phyloP scores from a whole-genome alignment of 345 rosid species.

The Lumnitzera littorea region DNA sequence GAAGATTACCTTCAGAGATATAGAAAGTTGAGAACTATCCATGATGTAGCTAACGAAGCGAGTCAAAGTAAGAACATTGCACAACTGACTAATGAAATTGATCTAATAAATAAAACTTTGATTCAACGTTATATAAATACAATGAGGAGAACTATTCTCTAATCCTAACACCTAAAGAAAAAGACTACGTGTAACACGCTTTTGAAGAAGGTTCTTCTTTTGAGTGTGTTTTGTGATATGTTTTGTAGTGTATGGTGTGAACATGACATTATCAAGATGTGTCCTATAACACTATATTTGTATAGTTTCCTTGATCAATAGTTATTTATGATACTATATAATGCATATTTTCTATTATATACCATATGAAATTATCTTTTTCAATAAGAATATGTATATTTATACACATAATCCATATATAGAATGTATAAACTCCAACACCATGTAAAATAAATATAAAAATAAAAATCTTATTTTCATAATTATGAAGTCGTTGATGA shows the following conservation, averaged over 20 bases:
- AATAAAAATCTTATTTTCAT: too few relatives aligned
- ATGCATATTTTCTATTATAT: too few relatives aligned
- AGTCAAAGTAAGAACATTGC: conserved; percentile 36
- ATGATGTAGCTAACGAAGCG: conserved; percentile 39
- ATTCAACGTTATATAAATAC: conserved; percentile 38
- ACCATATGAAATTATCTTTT: too few relatives aligned
- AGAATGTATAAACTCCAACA: too few relatives aligned
- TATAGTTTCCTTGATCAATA: too few relatives aligned
- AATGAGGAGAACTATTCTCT: conserved; percentile 53
- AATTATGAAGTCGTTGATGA: too few relatives aligned
- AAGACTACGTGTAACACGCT: conserved; percentile 47
- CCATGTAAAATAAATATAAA: too few relatives aligned
- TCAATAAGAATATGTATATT: too few relatives aligned
- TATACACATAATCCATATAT: too few relatives aligned
- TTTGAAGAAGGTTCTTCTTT: conserved; percentile 51
- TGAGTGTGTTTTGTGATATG: not conserved
- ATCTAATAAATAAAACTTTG: conserved; percentile 51
- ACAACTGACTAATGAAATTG: conserved; percentile 43
- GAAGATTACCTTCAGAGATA: conserved; percentile 55
- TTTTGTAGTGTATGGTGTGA: not conserved
- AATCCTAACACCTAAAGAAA: conserved; percentile 60
- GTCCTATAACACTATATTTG: too few relatives aligned
- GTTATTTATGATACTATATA: too few relatives aligned
- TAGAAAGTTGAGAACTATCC: conserved; percentile 52
- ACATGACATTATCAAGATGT: too few relatives aligned